phyloP scores from a whole-genome alignment of 2,329 filamentous ascomycete genomes.

The Fonsecaea nubica region DNA sequence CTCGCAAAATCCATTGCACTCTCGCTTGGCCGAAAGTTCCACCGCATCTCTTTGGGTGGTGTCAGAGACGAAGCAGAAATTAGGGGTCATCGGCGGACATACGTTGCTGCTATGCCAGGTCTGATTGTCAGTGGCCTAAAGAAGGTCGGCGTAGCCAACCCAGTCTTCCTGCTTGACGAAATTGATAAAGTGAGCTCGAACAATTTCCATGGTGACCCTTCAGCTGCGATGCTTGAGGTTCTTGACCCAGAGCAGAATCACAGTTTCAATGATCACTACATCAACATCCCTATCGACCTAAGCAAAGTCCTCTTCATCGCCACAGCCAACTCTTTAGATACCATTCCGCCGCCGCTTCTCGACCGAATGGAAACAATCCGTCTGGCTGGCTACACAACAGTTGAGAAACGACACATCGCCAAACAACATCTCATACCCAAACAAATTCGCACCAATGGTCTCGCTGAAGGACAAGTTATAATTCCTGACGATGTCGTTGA shows the following conservation, averaged over 20 bases:
- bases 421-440: slow-evolving; percentile 93
- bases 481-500: slow-evolving; percentile 85
- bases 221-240: slow-evolving; percentile 96
- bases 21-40: slow-evolving; percentile 91
- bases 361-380: slow-evolving; percentile 98
- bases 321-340: slow-evolving; percentile 92
- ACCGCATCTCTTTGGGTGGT: slow-evolving; percentile 93
- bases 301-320: slow-evolving; percentile 98
- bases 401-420: slow-evolving; percentile 96
- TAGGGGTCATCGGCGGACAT: slow-evolving; percentile 89
- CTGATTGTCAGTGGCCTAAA: slow-evolving; percentile 90
- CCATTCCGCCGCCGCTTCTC: slow-evolving; percentile 89
- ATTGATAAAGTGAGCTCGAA: slow-evolving; percentile 94
- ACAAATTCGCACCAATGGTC: slow-evolving; percentile 88
- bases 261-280: slow-evolving; percentile 92
- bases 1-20: slow-evolving; percentile 91
- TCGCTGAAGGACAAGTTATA: slow-evolving; percentile 74
- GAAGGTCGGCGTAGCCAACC: slow-evolving; percentile 94
- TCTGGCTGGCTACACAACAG: slow-evolving; percentile 91
- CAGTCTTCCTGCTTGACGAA: slow-evolving; percentile 93
- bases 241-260: slow-evolving; percentile 97
- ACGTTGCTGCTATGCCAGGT: slow-evolving; percentile 98
- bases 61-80: slow-evolving; percentile 98
- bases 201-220: slow-evolving; percentile 94
- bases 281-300: slow-evolving; percentile 92